Evolutionary conservation across 2,329 filamentous ascomycete species (phyloP).

Genomic region (Fusarium xyrophilum): DNA sequence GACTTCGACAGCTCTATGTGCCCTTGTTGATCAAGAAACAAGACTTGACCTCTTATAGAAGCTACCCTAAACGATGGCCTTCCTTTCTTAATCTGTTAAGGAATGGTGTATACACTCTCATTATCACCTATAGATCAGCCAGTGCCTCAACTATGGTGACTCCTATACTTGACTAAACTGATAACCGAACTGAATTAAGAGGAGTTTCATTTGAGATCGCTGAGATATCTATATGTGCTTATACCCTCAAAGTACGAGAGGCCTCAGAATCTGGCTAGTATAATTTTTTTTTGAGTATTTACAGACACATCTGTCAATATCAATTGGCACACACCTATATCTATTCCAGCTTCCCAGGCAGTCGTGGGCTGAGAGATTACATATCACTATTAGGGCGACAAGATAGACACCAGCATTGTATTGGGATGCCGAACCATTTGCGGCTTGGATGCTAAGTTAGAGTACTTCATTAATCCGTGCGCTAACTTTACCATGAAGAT

Average conservation of each 20-base stretch:
- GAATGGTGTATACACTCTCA: background rate
- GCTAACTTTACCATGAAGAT: constrained; percentile 64
- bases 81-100: background rate
- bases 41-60: background rate
- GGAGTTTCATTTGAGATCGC: background rate
- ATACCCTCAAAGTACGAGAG: background rate
- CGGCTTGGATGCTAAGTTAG: constrained; percentile 63
- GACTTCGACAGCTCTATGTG: background rate
- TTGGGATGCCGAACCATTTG: constrained; percentile 68
- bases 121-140: background rate
- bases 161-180: background rate
- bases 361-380: constrained; percentile 73
- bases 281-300: constrained; percentile 65
- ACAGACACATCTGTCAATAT: constrained; percentile 72
- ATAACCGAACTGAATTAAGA: too few relatives aligned
- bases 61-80: background rate
- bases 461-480: constrained; percentile 74
- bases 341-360: constrained; percentile 71
- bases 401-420: constrained; percentile 70
- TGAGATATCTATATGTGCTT: background rate
- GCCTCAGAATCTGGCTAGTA: constrained; percentile 38
- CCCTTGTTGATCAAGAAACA: background rate
- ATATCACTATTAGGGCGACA: constrained; percentile 73
- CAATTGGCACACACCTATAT: constrained; percentile 66
- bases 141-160: background rate